These are phyloP conservation scores for Psilocybe azurescens DNA, from an alignment of 768 basidiomycete species.

Conservation along the genomic window DNA sequence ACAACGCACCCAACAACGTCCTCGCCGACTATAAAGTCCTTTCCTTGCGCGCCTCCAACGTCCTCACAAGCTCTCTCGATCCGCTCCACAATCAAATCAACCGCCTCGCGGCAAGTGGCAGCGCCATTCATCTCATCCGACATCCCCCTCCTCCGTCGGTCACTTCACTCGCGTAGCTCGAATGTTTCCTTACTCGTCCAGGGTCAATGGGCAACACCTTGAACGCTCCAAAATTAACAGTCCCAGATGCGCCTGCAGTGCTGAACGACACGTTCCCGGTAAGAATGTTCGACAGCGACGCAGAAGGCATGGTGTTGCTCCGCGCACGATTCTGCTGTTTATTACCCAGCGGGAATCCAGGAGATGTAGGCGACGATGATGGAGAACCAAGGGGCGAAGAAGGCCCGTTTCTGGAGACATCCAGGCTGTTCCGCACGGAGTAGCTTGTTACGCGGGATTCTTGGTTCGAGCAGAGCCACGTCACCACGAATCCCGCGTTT, in stretches of 20 bases:
- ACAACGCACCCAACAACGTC: conserved; percentile 81
- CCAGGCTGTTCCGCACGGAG: conserved; percentile 76
- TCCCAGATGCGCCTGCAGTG: conserved; percentile 17
- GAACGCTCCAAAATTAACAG: conserved; percentile 68
- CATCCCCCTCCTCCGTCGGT: conserved; percentile 37
- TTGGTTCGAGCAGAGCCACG: conserved; percentile 77
- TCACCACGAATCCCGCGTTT: conserved; percentile 86
- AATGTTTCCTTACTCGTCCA: conserved; percentile 51
- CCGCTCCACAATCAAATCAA: conserved; percentile 73
- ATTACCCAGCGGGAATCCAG: conserved; percentile 17
- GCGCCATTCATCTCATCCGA: conserved; percentile 68
- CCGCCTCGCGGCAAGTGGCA: conserved; percentile 76
- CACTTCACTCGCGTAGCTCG: conserved; percentile 48
- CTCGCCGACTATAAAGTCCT: conserved; percentile 58
- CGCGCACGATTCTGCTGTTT: conserved; percentile 15
- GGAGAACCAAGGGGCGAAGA: conserved; percentile 5
- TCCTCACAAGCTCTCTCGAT: conserved; percentile 73
- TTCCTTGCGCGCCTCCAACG: conserved; percentile 50
- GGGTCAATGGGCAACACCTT: conserved; percentile 81
- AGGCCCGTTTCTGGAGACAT: conserved; percentile 24
- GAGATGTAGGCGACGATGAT: conserved; percentile 18
- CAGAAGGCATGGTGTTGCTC: conserved; percentile 26
- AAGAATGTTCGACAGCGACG: conserved; percentile 22
- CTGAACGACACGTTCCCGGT: conserved; percentile 28
- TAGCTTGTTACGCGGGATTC: conserved; percentile 85